Conservation (phyloP, 352 stramenopile species). For the Peronospora destructor region DNA sequence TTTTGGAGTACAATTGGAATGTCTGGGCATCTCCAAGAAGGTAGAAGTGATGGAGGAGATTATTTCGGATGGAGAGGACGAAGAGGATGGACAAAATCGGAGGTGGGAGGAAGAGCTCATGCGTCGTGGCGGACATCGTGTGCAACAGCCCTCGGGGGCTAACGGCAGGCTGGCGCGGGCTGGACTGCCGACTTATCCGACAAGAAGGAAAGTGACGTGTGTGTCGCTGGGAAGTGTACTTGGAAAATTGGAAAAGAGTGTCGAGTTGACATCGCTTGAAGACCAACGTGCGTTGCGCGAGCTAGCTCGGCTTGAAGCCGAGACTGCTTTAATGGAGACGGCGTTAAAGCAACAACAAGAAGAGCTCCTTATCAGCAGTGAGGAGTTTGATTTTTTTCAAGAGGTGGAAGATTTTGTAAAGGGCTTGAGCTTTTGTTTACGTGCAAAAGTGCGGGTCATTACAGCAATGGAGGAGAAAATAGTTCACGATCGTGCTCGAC, state of each 20-base stretch:
- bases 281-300: constrained; percentile 44
- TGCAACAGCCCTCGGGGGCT: constrained; percentile 1
- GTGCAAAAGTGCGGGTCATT: constrained; percentile 54
- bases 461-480: constrained; percentile 37
- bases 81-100: constrained; percentile 42
- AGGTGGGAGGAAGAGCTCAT: constrained; percentile 77
- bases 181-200: constrained; percentile 39
- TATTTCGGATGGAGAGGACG: constrained; percentile 27
- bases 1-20: constrained; percentile 39
- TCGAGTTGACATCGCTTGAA: constrained; percentile 42
- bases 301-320: constrained; percentile 44
- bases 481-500: constrained; percentile 14
- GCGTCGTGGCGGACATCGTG: constrained; percentile 50
- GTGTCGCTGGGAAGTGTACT: constrained; percentile 48
- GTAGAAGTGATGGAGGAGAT: constrained; percentile 40
- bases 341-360: constrained; percentile 37
- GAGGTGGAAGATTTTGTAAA: constrained; percentile 70
- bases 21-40: constrained; percentile 27
- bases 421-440: constrained; percentile 64
- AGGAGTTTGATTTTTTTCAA: constrained; percentile 77
- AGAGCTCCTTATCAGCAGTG: constrained; percentile 45
- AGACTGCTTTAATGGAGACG: constrained; percentile 38
- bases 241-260: constrained; percentile 38
- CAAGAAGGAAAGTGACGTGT: constrained; percentile 35
- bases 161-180: constrained; percentile 11